Base-by-base conservation (phyloP, 164 flowering plant genomes). In the Taxillus chinensis region DNA sequence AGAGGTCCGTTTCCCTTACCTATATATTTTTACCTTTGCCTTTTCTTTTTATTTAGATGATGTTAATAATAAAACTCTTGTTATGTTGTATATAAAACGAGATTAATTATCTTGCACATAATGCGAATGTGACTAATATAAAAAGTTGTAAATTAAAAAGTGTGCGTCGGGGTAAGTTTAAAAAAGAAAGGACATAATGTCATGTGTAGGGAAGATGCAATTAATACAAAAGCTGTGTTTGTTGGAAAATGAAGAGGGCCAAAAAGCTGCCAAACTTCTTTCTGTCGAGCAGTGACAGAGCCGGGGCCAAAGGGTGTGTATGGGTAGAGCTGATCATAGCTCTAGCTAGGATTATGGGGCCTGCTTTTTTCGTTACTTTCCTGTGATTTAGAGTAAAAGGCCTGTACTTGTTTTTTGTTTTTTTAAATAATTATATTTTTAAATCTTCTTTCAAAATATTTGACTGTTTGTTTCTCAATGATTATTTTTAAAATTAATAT, bases 241-340 rank as follows among this genome's bases (percentile, higher is more conserved):
- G 78, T 84, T 84, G 90, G 92, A 84, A 84, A 82, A 81, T 76
- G 85, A 71, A 85, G 82, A 77, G 77, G 62, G 76, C 63, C 67
- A 49, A 83, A 87, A 87, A 76, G 88, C 87, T 86, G 85, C 80
- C 63, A 42, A 81, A 72, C 84, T 74, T 81, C 86, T 78, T 84
- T 80, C 84, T 86, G 91, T 84, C 88, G 87, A 87, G 71, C 60
- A 73, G 61, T 8, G 39, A 17, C 5, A 3, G 11, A 17, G 39
- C 65, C 68, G 74, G 73, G 7, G 3, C 80, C 4, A 66, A 57
- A 70, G 81, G 74, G 78, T 74, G 78, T 74, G 66, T 57, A 60
- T 68, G 60, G 53, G 66, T 65, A 64, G 60, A 75, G 73, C 76
- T 64, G 78, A 75, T n/a, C n/a, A n/a, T n/a, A n/a, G n/a, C n/a